phyloP scores from a whole-genome alignment of 2,329 filamentous ascomycete species.

The Talaromyces sp. region DNA sequence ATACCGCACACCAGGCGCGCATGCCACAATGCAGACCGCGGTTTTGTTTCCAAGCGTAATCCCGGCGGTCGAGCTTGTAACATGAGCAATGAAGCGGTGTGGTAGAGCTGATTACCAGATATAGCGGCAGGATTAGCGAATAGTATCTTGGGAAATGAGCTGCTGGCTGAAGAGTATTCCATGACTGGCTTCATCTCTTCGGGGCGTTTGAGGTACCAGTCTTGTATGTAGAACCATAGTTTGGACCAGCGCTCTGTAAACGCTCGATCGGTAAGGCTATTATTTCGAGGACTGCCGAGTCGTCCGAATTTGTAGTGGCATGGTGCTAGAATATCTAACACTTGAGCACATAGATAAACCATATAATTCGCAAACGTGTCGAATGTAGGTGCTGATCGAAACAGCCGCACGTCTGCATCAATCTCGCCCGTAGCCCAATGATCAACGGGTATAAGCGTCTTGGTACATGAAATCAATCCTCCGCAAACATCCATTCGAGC shows the following conservation, averaged over 20 bases:
- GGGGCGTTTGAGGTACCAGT: constrained; percentile 51
- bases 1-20: constrained; percentile 57
- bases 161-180: constrained; percentile 29
- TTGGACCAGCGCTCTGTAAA: constrained; percentile 48
- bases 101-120: constrained; percentile 58
- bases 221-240: constrained; percentile 53
- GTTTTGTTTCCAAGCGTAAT: constrained; percentile 23
- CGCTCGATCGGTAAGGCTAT: constrained; percentile 43
- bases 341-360: neutral
- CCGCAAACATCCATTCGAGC: constrained; percentile 58
- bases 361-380: neutral
- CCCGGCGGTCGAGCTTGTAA: constrained; percentile 45
- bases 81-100: constrained; percentile 56
- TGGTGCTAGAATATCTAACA: neutral
- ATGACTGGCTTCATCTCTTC: constrained; percentile 49
- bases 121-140: constrained; percentile 57
- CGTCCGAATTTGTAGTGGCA: neutral
- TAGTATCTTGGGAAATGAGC: constrained; percentile 51
- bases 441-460: constrained; percentile 41
- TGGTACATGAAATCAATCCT: constrained; percentile 53
- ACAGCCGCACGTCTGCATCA: neutral
- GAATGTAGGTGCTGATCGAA: neutral
- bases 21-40: constrained; percentile 53
- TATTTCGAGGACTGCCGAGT: constrained; percentile 25
- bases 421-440: neutral